Percentiles rank a stretch among this genome's conserved stretches.
These are phyloP conservation scores for Didymella segeticola DNA, from an alignment of 2,329 filamentous ascomycete species.

Conservation along the genomic window DNA sequence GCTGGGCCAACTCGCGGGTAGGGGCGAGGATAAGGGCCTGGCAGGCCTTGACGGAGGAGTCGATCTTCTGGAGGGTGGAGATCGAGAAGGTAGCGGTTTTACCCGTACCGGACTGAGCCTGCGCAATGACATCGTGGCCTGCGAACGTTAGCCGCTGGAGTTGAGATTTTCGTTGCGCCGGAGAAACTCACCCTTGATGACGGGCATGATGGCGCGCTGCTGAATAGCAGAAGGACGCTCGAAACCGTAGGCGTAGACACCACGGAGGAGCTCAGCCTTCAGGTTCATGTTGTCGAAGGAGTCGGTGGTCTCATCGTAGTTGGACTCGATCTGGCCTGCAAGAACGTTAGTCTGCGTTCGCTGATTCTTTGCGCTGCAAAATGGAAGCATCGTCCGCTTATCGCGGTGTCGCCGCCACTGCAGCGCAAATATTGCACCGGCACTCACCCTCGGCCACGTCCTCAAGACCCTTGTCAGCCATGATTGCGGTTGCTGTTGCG, in stretches of 20 bases:
- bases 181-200: constrained; percentile 86
- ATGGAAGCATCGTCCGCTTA: background rate
- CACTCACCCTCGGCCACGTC: constrained; percentile 92
- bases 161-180: constrained; percentile 3
- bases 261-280: constrained; percentile 96
- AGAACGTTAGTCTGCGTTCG: constrained; percentile 11
- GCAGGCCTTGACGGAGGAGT: constrained; percentile 91
- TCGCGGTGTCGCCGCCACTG: background rate
- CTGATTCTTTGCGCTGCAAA: constrained; percentile 9
- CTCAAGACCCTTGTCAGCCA: constrained; percentile 99
- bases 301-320: constrained; percentile 99
- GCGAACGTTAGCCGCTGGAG: constrained; percentile 30
- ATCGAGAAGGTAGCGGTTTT: constrained; percentile 99
- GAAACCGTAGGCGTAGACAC: constrained; percentile 99
- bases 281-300: constrained; percentile 99
- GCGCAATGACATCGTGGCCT: constrained; percentile 98
- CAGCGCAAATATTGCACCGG: constrained; percentile 13
- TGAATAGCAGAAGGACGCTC: constrained; percentile 99
- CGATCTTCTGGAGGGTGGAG: constrained; percentile 98
- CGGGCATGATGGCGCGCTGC: constrained; percentile 99
- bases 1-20: constrained; percentile 97
- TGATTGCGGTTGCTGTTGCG: constrained; percentile 74
- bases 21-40: constrained; percentile 98
- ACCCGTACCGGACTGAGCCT: constrained; percentile 99
- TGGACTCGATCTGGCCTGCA: constrained; percentile 97